These are phyloP conservation scores for Naganishia albida DNA, from an alignment of 1,284 basidiomycete genomes.

Conservation along the genomic window DNA sequence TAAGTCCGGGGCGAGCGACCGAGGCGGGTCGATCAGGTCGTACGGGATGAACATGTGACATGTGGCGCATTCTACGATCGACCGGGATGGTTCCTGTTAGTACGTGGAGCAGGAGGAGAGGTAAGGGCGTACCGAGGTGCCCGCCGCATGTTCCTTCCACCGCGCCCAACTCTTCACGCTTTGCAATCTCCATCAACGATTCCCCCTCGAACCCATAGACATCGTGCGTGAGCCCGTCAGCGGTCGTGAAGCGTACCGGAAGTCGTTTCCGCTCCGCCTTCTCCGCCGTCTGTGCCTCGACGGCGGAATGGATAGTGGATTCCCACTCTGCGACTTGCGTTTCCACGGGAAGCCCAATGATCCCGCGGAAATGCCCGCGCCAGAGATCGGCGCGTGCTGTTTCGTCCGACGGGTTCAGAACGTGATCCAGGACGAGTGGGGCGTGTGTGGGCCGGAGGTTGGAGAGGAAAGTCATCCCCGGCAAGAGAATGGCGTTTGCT, in stretches of 20 bases:
- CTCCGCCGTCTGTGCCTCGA: background rate
- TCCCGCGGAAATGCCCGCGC: constrained; percentile 65
- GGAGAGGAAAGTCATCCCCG: constrained; percentile 76
- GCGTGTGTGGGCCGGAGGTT: constrained; percentile 63
- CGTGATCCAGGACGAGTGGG: constrained; percentile 59
- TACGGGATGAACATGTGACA: constrained; percentile 50
- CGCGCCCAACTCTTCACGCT: constrained; percentile 46
- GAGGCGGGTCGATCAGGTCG: constrained; percentile 25
- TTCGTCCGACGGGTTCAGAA: constrained; percentile 47
- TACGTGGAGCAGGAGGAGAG: background rate
- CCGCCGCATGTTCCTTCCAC: constrained; percentile 54
- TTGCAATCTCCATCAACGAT: constrained; percentile 48
- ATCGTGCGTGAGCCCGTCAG: constrained; percentile 36
- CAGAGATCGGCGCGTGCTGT: constrained; percentile 32
- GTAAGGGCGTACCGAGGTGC: constrained; percentile 44
- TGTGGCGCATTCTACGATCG: constrained; percentile 51
- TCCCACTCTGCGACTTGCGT: constrained; percentile 58
- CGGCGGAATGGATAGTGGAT: background rate
- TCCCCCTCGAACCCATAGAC: constrained; percentile 45
- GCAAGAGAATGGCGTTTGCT: constrained; percentile 73
- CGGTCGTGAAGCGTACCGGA: constrained; percentile 43
- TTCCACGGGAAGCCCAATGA: constrained; percentile 68
- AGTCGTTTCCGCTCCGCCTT: constrained; percentile 27
- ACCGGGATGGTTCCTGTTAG: background rate
- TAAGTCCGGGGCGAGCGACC: constrained; percentile 42